Evolutionary conservation across 768 basidiomycete species (phyloP).

Genomic region (Leucocoprinus leucothites): DNA sequence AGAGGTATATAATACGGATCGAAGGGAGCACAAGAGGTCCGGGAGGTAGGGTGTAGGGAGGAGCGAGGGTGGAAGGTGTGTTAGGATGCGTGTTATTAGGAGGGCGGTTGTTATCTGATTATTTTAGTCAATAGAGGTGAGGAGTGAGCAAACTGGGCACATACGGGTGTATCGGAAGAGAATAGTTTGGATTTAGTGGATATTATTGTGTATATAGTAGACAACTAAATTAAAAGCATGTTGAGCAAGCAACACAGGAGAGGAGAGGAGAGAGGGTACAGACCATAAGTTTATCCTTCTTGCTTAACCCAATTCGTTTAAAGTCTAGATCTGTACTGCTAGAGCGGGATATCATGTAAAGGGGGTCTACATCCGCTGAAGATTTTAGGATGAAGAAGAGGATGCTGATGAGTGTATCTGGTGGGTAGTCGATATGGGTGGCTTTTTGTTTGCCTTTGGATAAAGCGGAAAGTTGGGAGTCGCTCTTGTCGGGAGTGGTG

Average conservation of each 20-base stretch:
- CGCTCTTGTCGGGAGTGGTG: slow-evolving; percentile 14
- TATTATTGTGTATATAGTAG: slow-evolving; percentile 33
- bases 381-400: slow-evolving; percentile 41
- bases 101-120: slow-evolving; percentile 51
- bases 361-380: slow-evolving; percentile 40
- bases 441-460: slow-evolving; percentile 12
- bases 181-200: slow-evolving; percentile 33
- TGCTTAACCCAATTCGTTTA: slow-evolving; percentile 49
- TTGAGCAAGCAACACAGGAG: background rate
- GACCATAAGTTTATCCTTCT: slow-evolving; percentile 57
- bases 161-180: slow-evolving; percentile 28
- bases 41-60: slow-evolving; percentile 34
- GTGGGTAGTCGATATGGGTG: slow-evolving; percentile 10
- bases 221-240: slow-evolving; percentile 25
- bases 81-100: slow-evolving; percentile 49
- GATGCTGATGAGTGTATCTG: slow-evolving; percentile 32
- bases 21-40: slow-evolving; percentile 30
- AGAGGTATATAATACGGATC: slow-evolving; percentile 31
- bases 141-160: slow-evolving; percentile 14
- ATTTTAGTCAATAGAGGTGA: background rate
- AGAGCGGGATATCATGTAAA: slow-evolving; percentile 36
- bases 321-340: slow-evolving; percentile 36
- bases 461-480: slow-evolving; percentile 3
- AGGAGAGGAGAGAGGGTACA: slow-evolving; percentile 17
- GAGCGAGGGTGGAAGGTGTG: slow-evolving; percentile 41